Conservation (phyloP, 2,329 filamentous ascomycete genomes). For the Pestalotiopsis sp. region DNA sequence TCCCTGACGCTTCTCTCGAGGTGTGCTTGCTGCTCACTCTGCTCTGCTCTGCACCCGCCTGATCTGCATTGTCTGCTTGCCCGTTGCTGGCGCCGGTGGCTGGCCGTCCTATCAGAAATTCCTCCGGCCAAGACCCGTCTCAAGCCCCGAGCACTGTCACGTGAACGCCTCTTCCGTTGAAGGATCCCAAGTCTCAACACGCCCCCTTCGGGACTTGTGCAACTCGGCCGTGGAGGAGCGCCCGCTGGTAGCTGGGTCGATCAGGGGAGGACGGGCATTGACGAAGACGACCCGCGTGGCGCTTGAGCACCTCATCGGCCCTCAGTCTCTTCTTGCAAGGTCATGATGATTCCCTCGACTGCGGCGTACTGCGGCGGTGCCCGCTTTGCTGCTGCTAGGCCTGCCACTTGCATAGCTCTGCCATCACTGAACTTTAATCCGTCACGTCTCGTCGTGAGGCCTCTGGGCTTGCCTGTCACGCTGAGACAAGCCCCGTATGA, state of each 20-base stretch:
- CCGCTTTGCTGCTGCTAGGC: background rate
- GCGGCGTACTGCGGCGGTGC: background rate
- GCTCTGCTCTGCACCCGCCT: background rate
- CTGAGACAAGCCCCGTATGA: background rate
- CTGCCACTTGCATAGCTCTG: background rate
- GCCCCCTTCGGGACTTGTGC: too few species aligned
- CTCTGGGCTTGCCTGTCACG: background rate
- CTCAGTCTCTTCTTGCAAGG: background rate
- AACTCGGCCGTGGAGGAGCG: too few species aligned
- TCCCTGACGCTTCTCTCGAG: background rate
- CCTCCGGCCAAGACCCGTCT: background rate
- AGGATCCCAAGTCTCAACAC: too few species aligned
- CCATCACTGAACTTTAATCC: constrained; percentile 7
- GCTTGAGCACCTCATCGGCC: constrained; percentile 18
- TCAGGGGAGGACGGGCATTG: background rate
- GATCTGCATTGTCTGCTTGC: background rate
- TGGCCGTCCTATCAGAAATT: background rate
- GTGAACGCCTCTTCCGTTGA: too few species aligned
- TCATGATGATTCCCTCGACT: background rate
- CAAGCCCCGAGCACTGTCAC: too few species aligned
- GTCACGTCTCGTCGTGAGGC: background rate
- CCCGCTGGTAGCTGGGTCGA: background rate
- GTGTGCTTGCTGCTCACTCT: background rate
- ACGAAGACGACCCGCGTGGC: constrained; percentile 22
- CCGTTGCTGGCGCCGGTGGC: background rate